Percentiles rank a stretch among this genome's conserved stretches.
These are phyloP conservation scores for Penicillium bovifimosum DNA, from an alignment of 495 filamentous ascomycete species.

Conservation along the genomic window DNA sequence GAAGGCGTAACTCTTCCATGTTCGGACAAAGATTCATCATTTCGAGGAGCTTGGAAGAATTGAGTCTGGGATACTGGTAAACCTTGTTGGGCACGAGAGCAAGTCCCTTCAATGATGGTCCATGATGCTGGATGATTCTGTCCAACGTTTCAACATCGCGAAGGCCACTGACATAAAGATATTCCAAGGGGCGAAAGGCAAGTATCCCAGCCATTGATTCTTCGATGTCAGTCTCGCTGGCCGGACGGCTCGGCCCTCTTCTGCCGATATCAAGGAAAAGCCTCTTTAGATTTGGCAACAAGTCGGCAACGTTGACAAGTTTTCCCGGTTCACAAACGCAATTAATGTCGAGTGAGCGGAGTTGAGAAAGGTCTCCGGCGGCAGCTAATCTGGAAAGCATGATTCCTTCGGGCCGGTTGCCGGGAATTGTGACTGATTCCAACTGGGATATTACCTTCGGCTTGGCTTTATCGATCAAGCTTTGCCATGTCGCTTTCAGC, in stretches of 20 bases:
- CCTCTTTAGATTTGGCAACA: too few species aligned
- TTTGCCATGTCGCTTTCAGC: too few species aligned
- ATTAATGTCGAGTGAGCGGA: too few species aligned
- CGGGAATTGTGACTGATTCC: neutral
- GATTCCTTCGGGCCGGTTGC: neutral
- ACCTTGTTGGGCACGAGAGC: too few species aligned
- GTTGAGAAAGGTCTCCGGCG: conserved; percentile 4
- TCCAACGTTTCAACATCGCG: neutral
- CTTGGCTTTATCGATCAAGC: too few species aligned
- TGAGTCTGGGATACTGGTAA: too few species aligned
- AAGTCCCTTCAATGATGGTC: conserved; percentile 8
- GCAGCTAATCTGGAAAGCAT: neutral
- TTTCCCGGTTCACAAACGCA: too few species aligned
- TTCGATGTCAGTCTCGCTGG: neutral
- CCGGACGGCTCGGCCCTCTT: neutral
- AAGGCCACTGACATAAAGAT: neutral
- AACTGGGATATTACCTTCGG: neutral
- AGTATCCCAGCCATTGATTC: conserved; percentile 6
- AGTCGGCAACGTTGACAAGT: too few species aligned
- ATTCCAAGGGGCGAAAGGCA: conserved; percentile 8
- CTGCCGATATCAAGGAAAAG: too few species aligned
- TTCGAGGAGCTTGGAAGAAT: too few species aligned
- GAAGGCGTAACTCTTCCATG: too few species aligned
- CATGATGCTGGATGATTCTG: conserved; percentile 8
- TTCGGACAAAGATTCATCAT: too few species aligned